These are phyloP conservation scores for Talaromyces sp. DNA, from an alignment of 2,329 filamentous ascomycete species.

Conservation along the genomic window DNA sequence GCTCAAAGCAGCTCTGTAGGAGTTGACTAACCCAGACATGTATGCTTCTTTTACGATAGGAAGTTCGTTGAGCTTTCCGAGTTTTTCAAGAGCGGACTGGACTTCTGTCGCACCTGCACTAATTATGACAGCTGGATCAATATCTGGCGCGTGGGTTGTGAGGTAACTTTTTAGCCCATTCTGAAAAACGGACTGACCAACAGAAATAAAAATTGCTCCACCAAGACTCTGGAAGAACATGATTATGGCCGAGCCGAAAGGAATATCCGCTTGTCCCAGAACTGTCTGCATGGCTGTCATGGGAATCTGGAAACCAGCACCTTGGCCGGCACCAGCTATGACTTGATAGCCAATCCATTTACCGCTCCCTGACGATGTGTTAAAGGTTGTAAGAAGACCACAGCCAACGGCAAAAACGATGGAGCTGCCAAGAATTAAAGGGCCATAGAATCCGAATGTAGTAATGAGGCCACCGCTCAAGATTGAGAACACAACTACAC, in stretches of 20 bases:
- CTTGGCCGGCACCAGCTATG: slow-evolving; percentile 24
- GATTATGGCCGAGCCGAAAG: slow-evolving; percentile 24
- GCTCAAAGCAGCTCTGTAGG: neutral
- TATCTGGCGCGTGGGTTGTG: slow-evolving; percentile 6
- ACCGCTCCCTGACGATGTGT: slow-evolving; percentile 17
- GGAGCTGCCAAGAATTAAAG: slow-evolving; percentile 26
- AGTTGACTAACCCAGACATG: slow-evolving; percentile 3
- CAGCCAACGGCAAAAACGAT: slow-evolving; percentile 21
- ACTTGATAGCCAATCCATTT: slow-evolving; percentile 35
- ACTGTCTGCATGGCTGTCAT: slow-evolving; percentile 25
- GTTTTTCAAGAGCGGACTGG: neutral
- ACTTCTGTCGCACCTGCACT: slow-evolving; percentile 13
- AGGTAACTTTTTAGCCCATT: slow-evolving; percentile 27
- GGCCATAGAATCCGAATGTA: slow-evolving; percentile 25
- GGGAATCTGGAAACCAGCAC: slow-evolving; percentile 24
- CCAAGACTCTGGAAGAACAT: slow-evolving; percentile 31
- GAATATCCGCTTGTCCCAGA: slow-evolving; percentile 26
- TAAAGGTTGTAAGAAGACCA: slow-evolving; percentile 22
- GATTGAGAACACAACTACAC: slow-evolving; percentile 27
- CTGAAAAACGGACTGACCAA: slow-evolving; percentile 28
- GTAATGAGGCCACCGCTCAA: slow-evolving; percentile 28
- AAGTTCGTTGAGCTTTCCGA: slow-evolving; percentile 2
- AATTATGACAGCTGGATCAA: slow-evolving; percentile 2
- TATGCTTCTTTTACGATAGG: slow-evolving; percentile 8
- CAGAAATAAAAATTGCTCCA: slow-evolving; percentile 29